Conservation (phyloP, 2,329 filamentous ascomycete genomes). For the Ploettnerulaceae sp. region DNA sequence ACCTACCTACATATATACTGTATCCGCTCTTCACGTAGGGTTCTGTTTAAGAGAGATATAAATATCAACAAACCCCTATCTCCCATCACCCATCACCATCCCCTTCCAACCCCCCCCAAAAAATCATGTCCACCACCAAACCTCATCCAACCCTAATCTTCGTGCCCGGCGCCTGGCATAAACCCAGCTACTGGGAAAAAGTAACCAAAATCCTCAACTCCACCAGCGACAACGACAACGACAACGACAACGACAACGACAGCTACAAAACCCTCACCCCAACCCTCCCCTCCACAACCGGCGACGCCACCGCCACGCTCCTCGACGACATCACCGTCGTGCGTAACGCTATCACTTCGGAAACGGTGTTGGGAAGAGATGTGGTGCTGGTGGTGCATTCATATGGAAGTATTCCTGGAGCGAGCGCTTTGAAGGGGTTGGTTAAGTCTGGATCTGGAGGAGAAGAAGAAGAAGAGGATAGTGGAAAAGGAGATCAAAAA, state of each 20-base stretch:
- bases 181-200: constrained; percentile 35
- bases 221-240: too few species aligned
- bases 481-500: background rate
- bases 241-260: too few species aligned
- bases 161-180: constrained; percentile 46
- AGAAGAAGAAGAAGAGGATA: constrained; percentile 8
- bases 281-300: constrained; percentile 35
- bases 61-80: background rate
- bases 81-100: too few species aligned
- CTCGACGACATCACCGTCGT: constrained; percentile 37
- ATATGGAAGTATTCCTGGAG: constrained; percentile 38
- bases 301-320: constrained; percentile 32
- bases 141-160: constrained; percentile 41
- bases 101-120: background rate
- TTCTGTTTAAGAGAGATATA: background rate
- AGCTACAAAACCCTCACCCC: constrained; percentile 34
- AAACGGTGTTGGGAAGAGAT: constrained; percentile 35
- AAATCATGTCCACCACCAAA: background rate
- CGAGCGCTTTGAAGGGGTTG: constrained; percentile 40
- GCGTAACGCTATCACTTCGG: constrained; percentile 32
- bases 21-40: background rate
- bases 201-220: constrained; percentile 33
- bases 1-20: too few species aligned
- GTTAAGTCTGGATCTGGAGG: constrained; percentile 21
- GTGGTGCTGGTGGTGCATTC: constrained; percentile 42